Evolutionary conservation across 1,139 yeast species (phyloP).

Genomic region (Entelexis sorbosivorans): DNA sequence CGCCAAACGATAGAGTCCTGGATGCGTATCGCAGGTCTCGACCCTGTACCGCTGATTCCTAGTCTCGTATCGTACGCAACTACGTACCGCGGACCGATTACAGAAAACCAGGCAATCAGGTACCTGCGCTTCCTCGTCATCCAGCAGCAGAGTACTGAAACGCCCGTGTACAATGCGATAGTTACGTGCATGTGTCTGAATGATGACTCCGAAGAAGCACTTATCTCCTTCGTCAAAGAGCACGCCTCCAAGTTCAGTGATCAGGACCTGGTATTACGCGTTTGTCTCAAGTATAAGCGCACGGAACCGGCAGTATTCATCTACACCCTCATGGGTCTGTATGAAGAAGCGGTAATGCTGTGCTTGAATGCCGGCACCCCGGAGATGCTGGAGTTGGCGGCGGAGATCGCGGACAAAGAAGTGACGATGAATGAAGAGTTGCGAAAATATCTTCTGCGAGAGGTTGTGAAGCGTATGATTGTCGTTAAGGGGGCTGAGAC

Average conservation of each 20-base stretch:
- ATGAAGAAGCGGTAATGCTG: conserved; percentile 68
- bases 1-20: conserved; percentile 63
- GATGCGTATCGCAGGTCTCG: conserved; percentile 47
- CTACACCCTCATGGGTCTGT: conserved; percentile 54
- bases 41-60: conserved; percentile 58
- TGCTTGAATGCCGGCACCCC: conserved; percentile 56
- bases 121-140: conserved; percentile 53
- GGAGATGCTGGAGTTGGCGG: conserved; percentile 46
- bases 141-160: conserved; percentile 30
- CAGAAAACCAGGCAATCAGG: conserved; percentile 52
- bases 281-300: conserved; percentile 53
- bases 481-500: conserved; percentile 26
- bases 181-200: conserved; percentile 9
- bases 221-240: conserved; percentile 7
- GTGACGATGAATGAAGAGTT: conserved; percentile 29
- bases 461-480: conserved; percentile 36
- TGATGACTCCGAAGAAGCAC: conserved; percentile 2
- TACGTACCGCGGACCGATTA: conserved; percentile 29
- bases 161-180: conserved; percentile 13
- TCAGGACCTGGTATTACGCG: conserved; percentile 60
- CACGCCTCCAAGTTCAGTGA: conserved; percentile 26
- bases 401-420: conserved; percentile 35
- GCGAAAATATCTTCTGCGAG: conserved; percentile 65
- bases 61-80: conserved; percentile 60
- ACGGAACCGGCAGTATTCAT: conserved; percentile 59